Conservation (phyloP, 78 protist species). For the Dictyostelium citrinum region DNA sequence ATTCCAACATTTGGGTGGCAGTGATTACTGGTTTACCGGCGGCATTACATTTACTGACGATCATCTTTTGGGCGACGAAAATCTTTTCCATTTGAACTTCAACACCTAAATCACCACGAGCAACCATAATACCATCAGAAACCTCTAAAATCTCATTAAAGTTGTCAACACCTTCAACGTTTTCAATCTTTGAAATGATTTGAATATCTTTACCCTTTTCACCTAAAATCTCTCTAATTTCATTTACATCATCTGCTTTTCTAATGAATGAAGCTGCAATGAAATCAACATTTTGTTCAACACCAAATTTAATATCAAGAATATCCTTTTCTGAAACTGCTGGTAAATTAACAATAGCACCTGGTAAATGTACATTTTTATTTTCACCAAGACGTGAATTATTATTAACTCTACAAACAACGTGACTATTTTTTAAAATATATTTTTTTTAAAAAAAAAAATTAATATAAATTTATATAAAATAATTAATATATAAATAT, state of each 20-base stretch:
- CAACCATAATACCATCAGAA: slow-evolving; percentile 97
- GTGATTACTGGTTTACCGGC: slow-evolving; percentile 94
- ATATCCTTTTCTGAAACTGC: slow-evolving; percentile 91
- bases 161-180: slow-evolving; percentile 89
- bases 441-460: not conserved
- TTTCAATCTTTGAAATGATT: slow-evolving; percentile 96
- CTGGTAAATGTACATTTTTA: slow-evolving; percentile 90
- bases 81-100: slow-evolving; percentile 92
- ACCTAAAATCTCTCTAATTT: slow-evolving; percentile 76
- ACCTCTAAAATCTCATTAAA: slow-evolving; percentile 91
- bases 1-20: slow-evolving; percentile 97
- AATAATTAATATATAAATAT: too few species aligned
- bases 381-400: slow-evolving; percentile 74
- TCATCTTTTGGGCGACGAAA: slow-evolving; percentile 92
- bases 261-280: slow-evolving; percentile 91
- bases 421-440: not conserved
- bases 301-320: slow-evolving; percentile 85
- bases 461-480: not conserved
- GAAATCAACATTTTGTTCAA: slow-evolving; percentile 87
- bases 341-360: slow-evolving; percentile 85
- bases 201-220: slow-evolving; percentile 47
- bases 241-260: slow-evolving; percentile 85
- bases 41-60: slow-evolving; percentile 86
- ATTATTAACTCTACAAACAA: slow-evolving; percentile 79
- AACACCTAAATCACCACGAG: slow-evolving; percentile 97